Base-by-base conservation (phyloP, 352 stramenopile genomes). In the Globisporangium rhizosaccharum region DNA sequence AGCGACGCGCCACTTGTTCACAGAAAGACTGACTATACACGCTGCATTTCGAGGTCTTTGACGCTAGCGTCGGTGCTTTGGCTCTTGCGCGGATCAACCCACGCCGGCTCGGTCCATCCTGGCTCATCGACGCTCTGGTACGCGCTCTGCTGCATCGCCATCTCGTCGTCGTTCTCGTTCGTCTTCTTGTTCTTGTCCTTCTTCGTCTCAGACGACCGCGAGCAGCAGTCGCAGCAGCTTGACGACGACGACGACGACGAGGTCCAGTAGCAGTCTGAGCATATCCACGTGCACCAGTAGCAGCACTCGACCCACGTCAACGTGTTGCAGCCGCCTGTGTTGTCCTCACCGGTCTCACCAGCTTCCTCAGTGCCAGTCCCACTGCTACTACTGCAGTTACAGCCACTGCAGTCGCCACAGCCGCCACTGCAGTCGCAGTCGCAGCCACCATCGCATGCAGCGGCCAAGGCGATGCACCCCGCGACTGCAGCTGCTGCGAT, bases 401-500 rank as follows among this genome's bases (percentile, higher is more conserved):
- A 26, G 15, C 9, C 1, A 9, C 50, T 18, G 14, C 49, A 18
- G 15, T 18, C 28, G 17, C 49, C 26, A 33, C 49, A 53, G 30
- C 26, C 28, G 30, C 10, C 12, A 6, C 45, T 17, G 45, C 45
- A 58, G 41, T 46, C 39, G 15, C 30, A 46, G 23, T 33, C 14
- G 46, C 36, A 49, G 33, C 30, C 33, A 2, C 20, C 15, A 4
- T 4, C 33, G 5, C 30, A 33, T 9, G 30, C 44, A 1, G 39
- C 15, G 4, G 15, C 18, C 5, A 10, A 26, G 15, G 36, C n/a
- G 11, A 47, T 15, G 30, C 52, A 20, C n/a, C 46, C 56, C 15
- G 30, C 62, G 33, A 76, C 62, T 8, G 63, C 72, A 18, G 66
- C 70, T 18, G 78, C 58, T 41, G 76, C 71, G 62, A 39, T 39